Evolutionary conservation across 768 basidiomycete species (phyloP), one percentile per base, ranked within the genome.

Genomic region (Collybiopsis luxurians): DNA sequence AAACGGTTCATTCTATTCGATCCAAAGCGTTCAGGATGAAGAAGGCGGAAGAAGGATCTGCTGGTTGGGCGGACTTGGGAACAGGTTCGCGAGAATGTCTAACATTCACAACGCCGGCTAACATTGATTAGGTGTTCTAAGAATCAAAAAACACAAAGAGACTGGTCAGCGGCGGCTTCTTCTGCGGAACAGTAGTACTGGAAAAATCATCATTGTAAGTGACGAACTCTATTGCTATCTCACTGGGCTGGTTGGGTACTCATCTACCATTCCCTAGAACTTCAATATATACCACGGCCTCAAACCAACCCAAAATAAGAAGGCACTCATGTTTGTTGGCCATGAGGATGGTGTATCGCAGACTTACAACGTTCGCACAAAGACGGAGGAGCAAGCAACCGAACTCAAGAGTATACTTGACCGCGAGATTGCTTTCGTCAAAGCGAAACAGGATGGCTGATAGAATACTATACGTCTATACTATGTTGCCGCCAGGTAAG

Each of bases 141-240:
- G 86, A 56, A 63, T 92, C 59, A 92, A 93, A 66, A 90, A 81
- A 63, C 84, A 92, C 67, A 90, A 85, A 59, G 80, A 80, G 59
- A 83, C 77, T 0, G 75, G 70, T 30, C 66, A 75, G 48, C 77
- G 89, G 39, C 79, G 90, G 40, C 64, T 89, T 55, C 75, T 93
- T 34, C 71, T 91, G 64, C 79, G 90, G 53, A 90, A 90, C 61
- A 89, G 82, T 63, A 80, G 71, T 46, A 89, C 87, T 23, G 90
- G 90, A 17, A 90, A 87, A 67, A 83, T 93, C 60, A 75, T 82
- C 55, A 75, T 92, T 40, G 90, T 92, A 57, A 47, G 88, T 80
- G 13, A 30, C 46, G n/a, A 44, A 31, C 24, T 34, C 36, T 27
- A 21, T 26, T 39, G 51, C 34, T 38, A n/a, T n/a, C n/a, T n/a